phyloP scores from a whole-genome alignment of 2,329 filamentous ascomycete species.

The Hymenoscyphus occultus region DNA sequence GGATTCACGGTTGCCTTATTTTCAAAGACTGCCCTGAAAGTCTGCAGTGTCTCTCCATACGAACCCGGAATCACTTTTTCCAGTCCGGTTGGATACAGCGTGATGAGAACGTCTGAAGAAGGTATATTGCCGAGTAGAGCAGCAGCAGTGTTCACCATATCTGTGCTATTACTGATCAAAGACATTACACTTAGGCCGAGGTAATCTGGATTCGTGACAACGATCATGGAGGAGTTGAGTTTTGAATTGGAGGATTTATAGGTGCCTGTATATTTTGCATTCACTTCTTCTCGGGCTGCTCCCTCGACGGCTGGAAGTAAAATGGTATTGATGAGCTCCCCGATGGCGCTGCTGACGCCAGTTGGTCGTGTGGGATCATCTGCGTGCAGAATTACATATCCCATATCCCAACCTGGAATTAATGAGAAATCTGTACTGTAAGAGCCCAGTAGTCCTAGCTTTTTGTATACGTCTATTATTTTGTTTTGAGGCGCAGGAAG shows the following conservation, averaged over 20 bases:
- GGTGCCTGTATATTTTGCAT: slow-evolving; percentile 10
- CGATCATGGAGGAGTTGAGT: slow-evolving; percentile 17
- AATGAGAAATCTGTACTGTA: slow-evolving; percentile 13
- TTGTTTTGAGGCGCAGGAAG: background rate
- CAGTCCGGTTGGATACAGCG: slow-evolving; percentile 8
- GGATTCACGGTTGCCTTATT: background rate
- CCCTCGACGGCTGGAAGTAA: slow-evolving; percentile 16
- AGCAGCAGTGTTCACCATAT: slow-evolving; percentile 6
- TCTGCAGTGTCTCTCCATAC: background rate
- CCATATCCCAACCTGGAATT: slow-evolving; percentile 18
- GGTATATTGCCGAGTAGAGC: background rate
- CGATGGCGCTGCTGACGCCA: background rate
- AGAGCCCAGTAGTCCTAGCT: slow-evolving; percentile 13
- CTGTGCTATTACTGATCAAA: slow-evolving; percentile 15
- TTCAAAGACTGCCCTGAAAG: slow-evolving; percentile 6
- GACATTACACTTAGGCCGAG: slow-evolving; percentile 13
- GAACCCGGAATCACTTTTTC: background rate
- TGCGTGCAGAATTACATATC: slow-evolving; percentile 12
- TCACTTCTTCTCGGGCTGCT: slow-evolving; percentile 12
- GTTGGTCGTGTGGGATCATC: background rate
- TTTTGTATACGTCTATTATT: slow-evolving; percentile 19
- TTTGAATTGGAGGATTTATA: slow-evolving; percentile 8
- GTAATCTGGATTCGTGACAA: slow-evolving; percentile 7
- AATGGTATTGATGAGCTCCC: slow-evolving; percentile 8
- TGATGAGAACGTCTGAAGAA: background rate